These are phyloP conservation scores for Jamesozyma hellenica DNA, from an alignment of 805 yeast genomes.

Conservation along the genomic window DNA sequence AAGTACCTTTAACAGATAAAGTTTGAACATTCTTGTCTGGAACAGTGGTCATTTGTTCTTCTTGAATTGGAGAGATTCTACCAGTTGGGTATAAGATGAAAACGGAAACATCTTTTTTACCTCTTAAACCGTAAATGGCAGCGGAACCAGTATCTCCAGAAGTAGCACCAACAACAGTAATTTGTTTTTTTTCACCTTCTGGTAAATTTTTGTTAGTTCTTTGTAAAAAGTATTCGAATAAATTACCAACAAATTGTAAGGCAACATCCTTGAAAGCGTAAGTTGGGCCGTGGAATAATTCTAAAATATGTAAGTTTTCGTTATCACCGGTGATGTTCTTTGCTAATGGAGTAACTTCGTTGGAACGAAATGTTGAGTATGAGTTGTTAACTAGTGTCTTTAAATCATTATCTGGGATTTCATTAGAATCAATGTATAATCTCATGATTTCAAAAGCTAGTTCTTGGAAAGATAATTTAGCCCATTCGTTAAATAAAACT, in stretches of 20 bases:
- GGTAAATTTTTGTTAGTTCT: constrained; percentile 55
- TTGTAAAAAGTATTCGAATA: constrained; percentile 82
- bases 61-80: constrained; percentile 94
- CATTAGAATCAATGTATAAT: constrained; percentile 59
- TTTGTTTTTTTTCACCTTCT: constrained; percentile 54
- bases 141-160: constrained; percentile 99
- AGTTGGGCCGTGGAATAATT: constrained; percentile 97
- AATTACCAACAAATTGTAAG: constrained; percentile 91
- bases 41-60: constrained; percentile 97
- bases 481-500: constrained; percentile 57
- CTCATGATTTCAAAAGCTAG: constrained; percentile 82
- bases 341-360: constrained; percentile 78
- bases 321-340: constrained; percentile 43
- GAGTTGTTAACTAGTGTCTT: constrained; percentile 53
- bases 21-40: constrained; percentile 89
- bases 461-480: constrained; percentile 66
- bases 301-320: constrained; percentile 64
- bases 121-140: constrained; percentile 94
- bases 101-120: constrained; percentile 95
- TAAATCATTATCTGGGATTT: constrained; percentile 65
- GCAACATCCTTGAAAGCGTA: constrained; percentile 99
- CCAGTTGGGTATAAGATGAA: constrained; percentile 96
- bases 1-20: constrained; percentile 87
- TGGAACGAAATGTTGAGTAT: constrained; percentile 82
- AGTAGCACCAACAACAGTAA: constrained; percentile 98